These are phyloP conservation scores for Omphalotus guepiniiformis DNA, from an alignment of 768 basidiomycete species.

Conservation along the genomic window DNA sequence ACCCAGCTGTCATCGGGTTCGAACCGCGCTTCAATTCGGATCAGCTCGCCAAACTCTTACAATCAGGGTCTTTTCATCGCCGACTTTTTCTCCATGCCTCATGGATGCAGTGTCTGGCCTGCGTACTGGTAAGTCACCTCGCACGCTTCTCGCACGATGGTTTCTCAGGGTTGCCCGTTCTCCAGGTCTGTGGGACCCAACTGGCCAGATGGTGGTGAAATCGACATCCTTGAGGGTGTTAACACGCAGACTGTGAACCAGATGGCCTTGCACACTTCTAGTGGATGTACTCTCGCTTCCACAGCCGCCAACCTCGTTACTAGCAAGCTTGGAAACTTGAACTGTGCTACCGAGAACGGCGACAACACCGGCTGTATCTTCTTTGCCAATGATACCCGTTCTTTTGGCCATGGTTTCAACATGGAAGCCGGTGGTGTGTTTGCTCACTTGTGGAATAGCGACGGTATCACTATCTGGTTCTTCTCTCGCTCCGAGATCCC, in stretches of 20 bases:
- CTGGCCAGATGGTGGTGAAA: constrained; percentile 8
- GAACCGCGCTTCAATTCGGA: constrained; percentile 42
- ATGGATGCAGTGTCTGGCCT: constrained; percentile 51
- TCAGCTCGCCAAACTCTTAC: constrained; percentile 40
- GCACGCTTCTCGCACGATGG: not conserved
- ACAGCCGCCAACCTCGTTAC: not conserved
- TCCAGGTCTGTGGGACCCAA: constrained; percentile 10
- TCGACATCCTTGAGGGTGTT: constrained; percentile 44
- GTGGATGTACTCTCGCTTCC: not conserved
- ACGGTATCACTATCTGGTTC: constrained; percentile 53
- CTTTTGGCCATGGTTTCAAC: constrained; percentile 46
- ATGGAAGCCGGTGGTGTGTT: constrained; percentile 45
- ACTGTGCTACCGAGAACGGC: constrained; percentile 1
- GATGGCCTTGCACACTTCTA: constrained; percentile 2
- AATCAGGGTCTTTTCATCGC: constrained; percentile 47
- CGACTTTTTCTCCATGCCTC: constrained; percentile 46
- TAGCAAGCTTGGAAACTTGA: constrained; percentile 3
- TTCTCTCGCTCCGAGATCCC: constrained; percentile 52
- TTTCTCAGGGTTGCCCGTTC: not conserved
- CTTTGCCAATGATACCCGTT: constrained; percentile 32
- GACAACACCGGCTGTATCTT: constrained; percentile 51
- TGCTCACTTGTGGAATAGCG: constrained; percentile 48
- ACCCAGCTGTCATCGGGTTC: constrained; percentile 34
- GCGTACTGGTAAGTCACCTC: constrained; percentile 25
- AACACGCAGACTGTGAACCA: constrained; percentile 42